Base-by-base conservation (phyloP, 495 filamentous ascomycete genomes). In the Xanthoparmelia taractica region DNA sequence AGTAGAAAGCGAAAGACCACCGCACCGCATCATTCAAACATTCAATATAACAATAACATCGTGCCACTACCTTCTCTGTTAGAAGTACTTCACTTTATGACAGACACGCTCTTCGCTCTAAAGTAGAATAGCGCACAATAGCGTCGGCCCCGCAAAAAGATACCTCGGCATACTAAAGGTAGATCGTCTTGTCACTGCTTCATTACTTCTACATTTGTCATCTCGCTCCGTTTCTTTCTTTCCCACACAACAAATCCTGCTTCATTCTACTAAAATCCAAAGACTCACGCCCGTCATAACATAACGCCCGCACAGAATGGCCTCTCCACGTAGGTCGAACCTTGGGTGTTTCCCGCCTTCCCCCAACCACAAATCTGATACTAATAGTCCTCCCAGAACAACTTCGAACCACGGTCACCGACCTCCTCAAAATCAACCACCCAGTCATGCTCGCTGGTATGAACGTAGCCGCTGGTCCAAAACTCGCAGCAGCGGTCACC, bases 381-480 rank as follows among this genome's bases (percentile, higher is more conserved):
- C 25, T 63, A 40, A 61, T 23, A 37, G 48, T 60, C 31, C 61
- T 29, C 27, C 57, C 76, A 95, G 91, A 94, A 78, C 79, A 87
- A 79, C 86, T 96, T 75, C 87, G 87, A 68, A 97, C 93, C 40
- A 84, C 89, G 58, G 78, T 91, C 72, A 98, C 94, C 68, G 91
- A 95, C 82, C 89, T 96, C 67, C 87, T 97, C 77, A 88, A 88
- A 82, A 97, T 98, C 82, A 92, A 96, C 70, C 94, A 97, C 78
- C 94, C 94, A 37, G 80, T 98, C 73, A 80, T 97, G 71, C 86
- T 97, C 65, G 94, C 94, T 67, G 94, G 94, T 70, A 98, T 98
- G 94, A 97, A 97, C 82, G 95, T 97, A 64, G 95, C 94, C 57
- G 95, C 94, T 57, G 94, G 94, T 56, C 95, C 95, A 55, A 96